Percentiles rank a stretch among this genome's conserved stretches.
These are phyloP conservation scores for Angomonas desouzai DNA, from an alignment of 208 protist species.

Conservation along the genomic window DNA sequence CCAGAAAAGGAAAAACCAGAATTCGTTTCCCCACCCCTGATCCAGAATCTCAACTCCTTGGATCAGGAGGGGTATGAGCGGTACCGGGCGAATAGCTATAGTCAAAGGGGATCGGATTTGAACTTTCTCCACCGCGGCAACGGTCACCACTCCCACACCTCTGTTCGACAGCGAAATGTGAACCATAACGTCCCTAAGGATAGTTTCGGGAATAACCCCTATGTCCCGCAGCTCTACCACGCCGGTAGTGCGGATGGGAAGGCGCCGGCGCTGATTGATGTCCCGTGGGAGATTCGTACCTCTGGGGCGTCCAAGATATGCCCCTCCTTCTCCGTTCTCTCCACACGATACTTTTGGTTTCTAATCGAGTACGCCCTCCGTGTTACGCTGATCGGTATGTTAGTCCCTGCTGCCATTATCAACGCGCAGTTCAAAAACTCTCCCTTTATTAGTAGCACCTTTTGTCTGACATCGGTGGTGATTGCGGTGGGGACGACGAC, in stretches of 20 bases:
- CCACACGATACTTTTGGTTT: conserved; percentile 63
- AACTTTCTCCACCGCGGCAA: conserved; percentile 3
- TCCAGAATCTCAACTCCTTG: not conserved
- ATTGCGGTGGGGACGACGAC: conserved; percentile 48
- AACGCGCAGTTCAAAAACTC: conserved; percentile 23
- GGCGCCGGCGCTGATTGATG: conserved; percentile 12
- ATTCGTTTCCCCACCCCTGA: not conserved
- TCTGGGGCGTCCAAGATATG: conserved; percentile 21
- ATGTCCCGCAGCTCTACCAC: conserved; percentile 11
- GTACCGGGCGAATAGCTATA: not conserved
- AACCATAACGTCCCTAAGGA: conserved; percentile 8
- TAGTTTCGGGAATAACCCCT: conserved; percentile 29
- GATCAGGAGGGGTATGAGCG: not conserved
- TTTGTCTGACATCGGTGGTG: conserved; percentile 46
- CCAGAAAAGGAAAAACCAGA: no score
- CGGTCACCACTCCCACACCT: conserved; percentile 9
- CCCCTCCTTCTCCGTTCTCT: conserved; percentile 44
- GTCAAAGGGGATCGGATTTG: not conserved
- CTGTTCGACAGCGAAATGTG: not conserved
- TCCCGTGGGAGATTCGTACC: conserved; percentile 58
- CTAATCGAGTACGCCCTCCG: conserved; percentile 58
- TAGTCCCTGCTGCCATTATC: conserved; percentile 54
- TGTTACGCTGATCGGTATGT: conserved; percentile 60
- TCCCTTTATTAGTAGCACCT: conserved; percentile 47
- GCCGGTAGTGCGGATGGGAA: not conserved